Evolutionary conservation across 2,329 filamentous ascomycete genomes (phyloP).

Genomic region (Colletotrichum orbiculare): DNA sequence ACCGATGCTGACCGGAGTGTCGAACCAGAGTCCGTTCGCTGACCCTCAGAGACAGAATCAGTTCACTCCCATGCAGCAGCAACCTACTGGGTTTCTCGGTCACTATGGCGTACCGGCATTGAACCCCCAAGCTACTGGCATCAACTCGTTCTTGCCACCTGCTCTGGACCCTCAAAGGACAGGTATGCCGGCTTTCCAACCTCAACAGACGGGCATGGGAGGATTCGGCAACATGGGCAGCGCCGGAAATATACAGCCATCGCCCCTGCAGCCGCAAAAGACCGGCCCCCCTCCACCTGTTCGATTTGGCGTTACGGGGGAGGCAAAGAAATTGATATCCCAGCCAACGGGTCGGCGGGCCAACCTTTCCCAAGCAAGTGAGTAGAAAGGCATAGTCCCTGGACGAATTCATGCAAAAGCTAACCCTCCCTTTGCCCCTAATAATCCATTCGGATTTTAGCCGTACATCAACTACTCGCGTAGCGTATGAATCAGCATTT

Average conservation of each 20-base stretch:
- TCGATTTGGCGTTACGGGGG: conserved; percentile 82
- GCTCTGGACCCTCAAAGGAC: conserved; percentile 71
- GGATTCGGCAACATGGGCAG: conserved; percentile 52
- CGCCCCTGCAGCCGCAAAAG: conserved; percentile 57
- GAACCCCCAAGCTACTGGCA: conserved; percentile 52
- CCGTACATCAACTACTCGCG: conserved; percentile 6
- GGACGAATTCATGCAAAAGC: not conserved
- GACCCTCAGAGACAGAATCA: conserved; percentile 52
- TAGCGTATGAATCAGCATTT: not conserved
- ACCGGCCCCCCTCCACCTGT: conserved; percentile 83
- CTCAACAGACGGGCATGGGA: conserved; percentile 62
- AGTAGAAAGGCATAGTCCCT: conserved; percentile 58
- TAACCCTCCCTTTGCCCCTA: conserved; percentile 50
- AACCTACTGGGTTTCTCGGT: conserved; percentile 71
- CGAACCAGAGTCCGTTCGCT: conserved; percentile 52
- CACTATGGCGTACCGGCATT: conserved; percentile 59
- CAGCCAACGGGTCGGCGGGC: conserved; percentile 91
- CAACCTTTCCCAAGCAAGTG: conserved; percentile 95
- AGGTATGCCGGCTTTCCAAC: conserved; percentile 57
- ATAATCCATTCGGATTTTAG: conserved; percentile 66
- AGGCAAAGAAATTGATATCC: conserved; percentile 80
- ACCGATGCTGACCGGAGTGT: conserved; percentile 60
- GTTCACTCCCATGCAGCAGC: conserved; percentile 64
- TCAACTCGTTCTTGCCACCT: conserved; percentile 70
- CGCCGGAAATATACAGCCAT: conserved; percentile 42